phyloP scores from a whole-genome alignment of 2,329 filamentous ascomycete genomes.

The Simplicillium sp. region DNA sequence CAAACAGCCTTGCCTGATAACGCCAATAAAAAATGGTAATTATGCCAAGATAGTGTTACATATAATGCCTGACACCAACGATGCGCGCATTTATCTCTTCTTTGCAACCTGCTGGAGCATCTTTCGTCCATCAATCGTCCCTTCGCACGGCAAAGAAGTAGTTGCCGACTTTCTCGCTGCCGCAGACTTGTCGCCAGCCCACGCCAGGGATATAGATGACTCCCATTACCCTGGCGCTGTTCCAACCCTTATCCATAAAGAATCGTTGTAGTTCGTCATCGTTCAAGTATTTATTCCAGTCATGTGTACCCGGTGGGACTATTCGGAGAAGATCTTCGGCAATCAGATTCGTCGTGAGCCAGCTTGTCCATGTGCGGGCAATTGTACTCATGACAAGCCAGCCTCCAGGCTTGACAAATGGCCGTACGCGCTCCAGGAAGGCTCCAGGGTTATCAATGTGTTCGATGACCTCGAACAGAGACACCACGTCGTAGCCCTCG shows the following conservation, averaged over 20 bases:
- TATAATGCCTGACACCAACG: too few relatives aligned
- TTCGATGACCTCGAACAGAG: conserved; percentile 90
- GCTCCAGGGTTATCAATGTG: conserved; percentile 70
- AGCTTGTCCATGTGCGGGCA: conserved; percentile 78
- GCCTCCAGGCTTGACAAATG: conserved; percentile 78
- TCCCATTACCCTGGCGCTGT: conserved; percentile 56
- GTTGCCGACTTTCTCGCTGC: conserved; percentile 82
- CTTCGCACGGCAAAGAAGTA: conserved; percentile 85
- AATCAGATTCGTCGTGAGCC: conserved; percentile 84
- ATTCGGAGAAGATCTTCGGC: conserved; percentile 83
- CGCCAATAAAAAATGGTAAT: too few relatives aligned
- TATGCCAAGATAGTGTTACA: too few relatives aligned
- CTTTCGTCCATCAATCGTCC: conserved; percentile 8
- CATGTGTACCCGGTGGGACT: conserved; percentile 87
- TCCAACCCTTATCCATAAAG: conserved; percentile 49
- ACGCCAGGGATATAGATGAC: conserved; percentile 84
- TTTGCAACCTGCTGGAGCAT: too few relatives aligned
- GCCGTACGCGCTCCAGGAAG: conserved; percentile 63
- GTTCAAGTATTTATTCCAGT: conserved; percentile 95
- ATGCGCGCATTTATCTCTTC: too few relatives aligned
- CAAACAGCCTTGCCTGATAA: too few relatives aligned
- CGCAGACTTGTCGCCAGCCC: conserved; percentile 76
- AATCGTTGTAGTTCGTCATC: conserved; percentile 60
- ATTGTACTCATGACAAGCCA: conserved; percentile 94
- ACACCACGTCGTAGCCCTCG: conserved; percentile 66